Evolutionary conservation across 2,329 filamentous ascomycete genomes (phyloP), one percentile per base, ranked within the genome.

Genomic region (Aspergillus felis): DNA sequence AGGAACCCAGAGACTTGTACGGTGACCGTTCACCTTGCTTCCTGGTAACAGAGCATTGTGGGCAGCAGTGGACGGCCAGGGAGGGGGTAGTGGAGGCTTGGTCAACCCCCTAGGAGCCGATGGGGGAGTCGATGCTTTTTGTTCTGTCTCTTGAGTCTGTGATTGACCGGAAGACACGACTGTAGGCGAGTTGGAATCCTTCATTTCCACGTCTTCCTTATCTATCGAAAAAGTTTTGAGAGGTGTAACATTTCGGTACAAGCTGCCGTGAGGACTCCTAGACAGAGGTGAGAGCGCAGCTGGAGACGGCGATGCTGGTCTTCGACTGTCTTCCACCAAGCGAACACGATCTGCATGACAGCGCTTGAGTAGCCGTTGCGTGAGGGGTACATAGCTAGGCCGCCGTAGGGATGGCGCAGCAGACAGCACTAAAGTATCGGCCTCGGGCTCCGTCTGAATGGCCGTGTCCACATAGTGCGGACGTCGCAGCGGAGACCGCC

Each of bases 181-280:
- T 17, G 65, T 65, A 14, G 65, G 64, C 4, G 66, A 66, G 46
- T 67, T 64, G 10, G 69, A 68, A 59, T 81, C 78, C 59, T 75
- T 76, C 79, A 81, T 82, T 53, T 79, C 78, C 17, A 78, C 67
- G 64, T 81, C 79, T 12, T 68, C 65, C 10, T 58, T 60, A 9
- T 68, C 59, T 25, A 58, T 50, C 8, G 50, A 52, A 20, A 22
- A 6, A 20, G 50, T 29, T 51, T 51, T 53, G 50, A 54, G 57
- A 50, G 50, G 54, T 22, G 42, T 66, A 38, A 48, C 55, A 24
- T 27, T 52, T 62, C 51, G 41, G 54, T 28, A 41, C 38, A 27
- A 47, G 35, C 8, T 57, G 35, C 29, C 61, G 57, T 51, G 63
- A 51, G 48, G 44, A 53, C 55, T 60, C 56, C 51, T 38, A 42